Evolutionary conservation across 2,329 filamentous ascomycete species (phyloP).

Genomic region (Phialophora macrospora): DNA sequence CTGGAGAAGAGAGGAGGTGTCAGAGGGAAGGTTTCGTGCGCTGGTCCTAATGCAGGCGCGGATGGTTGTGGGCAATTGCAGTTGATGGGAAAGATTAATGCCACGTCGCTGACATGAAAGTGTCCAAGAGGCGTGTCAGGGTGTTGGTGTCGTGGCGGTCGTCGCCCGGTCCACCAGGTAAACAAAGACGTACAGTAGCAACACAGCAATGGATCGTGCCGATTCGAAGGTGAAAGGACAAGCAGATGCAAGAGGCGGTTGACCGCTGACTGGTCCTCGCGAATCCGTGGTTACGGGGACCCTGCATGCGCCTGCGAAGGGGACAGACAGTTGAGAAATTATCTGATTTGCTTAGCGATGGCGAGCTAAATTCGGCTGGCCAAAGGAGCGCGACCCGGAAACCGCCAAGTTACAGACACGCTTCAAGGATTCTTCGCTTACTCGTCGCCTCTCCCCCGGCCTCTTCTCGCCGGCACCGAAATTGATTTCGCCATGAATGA

Average conservation of each 20-base stretch:
- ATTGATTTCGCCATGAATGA: not conserved
- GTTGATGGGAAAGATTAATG: not conserved
- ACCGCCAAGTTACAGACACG: slow-evolving; percentile 1
- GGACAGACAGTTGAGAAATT: slow-evolving; percentile 9
- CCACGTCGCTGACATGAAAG: not conserved
- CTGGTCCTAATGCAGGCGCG: not conserved
- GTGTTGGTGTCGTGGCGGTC: not conserved
- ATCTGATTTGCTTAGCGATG: slow-evolving; percentile 22
- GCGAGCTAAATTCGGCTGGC: slow-evolving; percentile 12
- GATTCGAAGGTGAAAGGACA: slow-evolving; percentile 8
- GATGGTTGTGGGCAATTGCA: not conserved
- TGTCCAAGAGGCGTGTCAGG: not conserved
- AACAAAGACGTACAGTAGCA: slow-evolving; percentile 16
- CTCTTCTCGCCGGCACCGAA: not conserved
- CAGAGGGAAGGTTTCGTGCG: not conserved
- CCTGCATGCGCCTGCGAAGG: slow-evolving; percentile 3
- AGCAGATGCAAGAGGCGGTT: not conserved
- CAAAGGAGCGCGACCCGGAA: slow-evolving; percentile 1
- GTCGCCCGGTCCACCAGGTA: not conserved
- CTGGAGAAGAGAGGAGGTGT: not conserved
- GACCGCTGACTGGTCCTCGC: not conserved
- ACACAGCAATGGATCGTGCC: slow-evolving; percentile 16
- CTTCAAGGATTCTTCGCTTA: not conserved
- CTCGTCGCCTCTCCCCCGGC: not conserved
- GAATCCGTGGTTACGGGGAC: not conserved